These are phyloP conservation scores for Saccharomyces cerevisiae DNA, from an alignment of 805 yeast genomes.

Conservation along the genomic window DNA sequence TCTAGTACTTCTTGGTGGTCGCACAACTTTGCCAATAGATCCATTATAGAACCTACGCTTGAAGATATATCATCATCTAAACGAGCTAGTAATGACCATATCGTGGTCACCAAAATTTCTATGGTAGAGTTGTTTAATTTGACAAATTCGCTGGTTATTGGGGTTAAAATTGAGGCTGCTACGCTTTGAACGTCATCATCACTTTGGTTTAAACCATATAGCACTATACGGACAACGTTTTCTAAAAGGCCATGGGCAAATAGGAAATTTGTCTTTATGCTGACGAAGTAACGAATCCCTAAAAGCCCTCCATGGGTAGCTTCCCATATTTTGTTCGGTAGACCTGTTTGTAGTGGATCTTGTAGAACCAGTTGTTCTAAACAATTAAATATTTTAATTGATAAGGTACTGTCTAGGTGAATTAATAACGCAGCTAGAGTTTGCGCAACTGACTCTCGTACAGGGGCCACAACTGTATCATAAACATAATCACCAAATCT, in stretches of 20 bases:
- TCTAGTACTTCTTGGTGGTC: constrained; percentile 70
- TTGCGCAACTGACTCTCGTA: constrained; percentile 93
- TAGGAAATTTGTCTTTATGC: constrained; percentile 76
- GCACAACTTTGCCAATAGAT: constrained; percentile 78
- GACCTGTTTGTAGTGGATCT: constrained; percentile 33
- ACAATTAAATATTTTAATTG: constrained; percentile 54
- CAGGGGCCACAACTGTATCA: constrained; percentile 97
- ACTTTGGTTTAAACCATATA: constrained; percentile 69
- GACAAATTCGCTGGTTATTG: constrained; percentile 86
- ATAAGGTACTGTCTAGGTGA: constrained; percentile 52
- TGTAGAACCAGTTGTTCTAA: constrained; percentile 68
- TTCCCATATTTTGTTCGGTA: constrained; percentile 66
- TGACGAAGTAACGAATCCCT: constrained; percentile 85
- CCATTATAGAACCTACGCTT: constrained; percentile 94
- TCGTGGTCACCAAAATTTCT: constrained; percentile 47
- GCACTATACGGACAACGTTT: constrained; percentile 71
- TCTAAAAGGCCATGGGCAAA: constrained; percentile 49
- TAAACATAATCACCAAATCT: constrained; percentile 95
- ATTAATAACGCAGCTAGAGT: constrained; percentile 79
- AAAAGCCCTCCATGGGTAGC: constrained; percentile 97
- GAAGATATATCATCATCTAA: constrained; percentile 89
- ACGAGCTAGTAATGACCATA: constrained; percentile 86
- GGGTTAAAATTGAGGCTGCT: constrained; percentile 86
- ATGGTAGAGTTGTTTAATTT: constrained; percentile 43
- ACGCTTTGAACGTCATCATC: constrained; percentile 97